phyloP scores from a whole-genome alignment of 805 yeast genomes.

The Starmerella sirachaensis region DNA sequence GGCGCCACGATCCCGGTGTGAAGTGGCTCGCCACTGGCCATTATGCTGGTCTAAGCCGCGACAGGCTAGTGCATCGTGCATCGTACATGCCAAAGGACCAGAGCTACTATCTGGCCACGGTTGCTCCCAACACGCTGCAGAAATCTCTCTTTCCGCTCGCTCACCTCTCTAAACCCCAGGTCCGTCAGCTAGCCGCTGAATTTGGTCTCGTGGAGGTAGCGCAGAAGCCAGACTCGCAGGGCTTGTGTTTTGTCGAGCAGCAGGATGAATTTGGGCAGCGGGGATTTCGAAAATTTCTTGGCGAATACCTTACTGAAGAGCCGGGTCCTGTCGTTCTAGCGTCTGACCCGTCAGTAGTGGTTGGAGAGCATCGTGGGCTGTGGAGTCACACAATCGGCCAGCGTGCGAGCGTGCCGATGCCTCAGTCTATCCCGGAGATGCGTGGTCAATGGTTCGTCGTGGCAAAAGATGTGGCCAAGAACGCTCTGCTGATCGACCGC shows the following conservation, averaged over 20 bases:
- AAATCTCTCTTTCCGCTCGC: slow-evolving; percentile 71
- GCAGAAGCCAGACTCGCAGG: slow-evolving; percentile 84
- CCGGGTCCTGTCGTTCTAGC: slow-evolving; percentile 75
- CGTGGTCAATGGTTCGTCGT: slow-evolving; percentile 81
- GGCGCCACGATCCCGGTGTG: slow-evolving; percentile 13
- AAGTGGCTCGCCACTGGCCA: slow-evolving; percentile 81
- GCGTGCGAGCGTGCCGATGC: slow-evolving; percentile 65
- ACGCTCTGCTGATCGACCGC: slow-evolving; percentile 67
- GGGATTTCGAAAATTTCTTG: slow-evolving; percentile 54
- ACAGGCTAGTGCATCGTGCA: slow-evolving; percentile 33
- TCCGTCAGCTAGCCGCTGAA: slow-evolving; percentile 52
- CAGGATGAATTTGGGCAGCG: slow-evolving; percentile 31
- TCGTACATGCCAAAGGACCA: slow-evolving; percentile 63
- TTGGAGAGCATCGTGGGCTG: slow-evolving; percentile 76
- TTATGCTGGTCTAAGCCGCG: slow-evolving; percentile 29
- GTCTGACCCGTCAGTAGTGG: slow-evolving; percentile 44
- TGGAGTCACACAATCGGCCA: slow-evolving; percentile 98
- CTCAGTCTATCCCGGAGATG: slow-evolving; percentile 69
- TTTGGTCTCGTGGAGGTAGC: slow-evolving; percentile 45
- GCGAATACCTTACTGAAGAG: slow-evolving; percentile 56
- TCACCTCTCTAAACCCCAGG: slow-evolving; percentile 58
- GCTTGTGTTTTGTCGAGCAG: slow-evolving; percentile 78
- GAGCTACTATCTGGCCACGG: slow-evolving; percentile 73
- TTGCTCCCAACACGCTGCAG: slow-evolving; percentile 36
- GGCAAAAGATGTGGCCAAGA: slow-evolving; percentile 49